Conservation (phyloP, 768 basidiomycete species). For the Suillus paluster region DNA sequence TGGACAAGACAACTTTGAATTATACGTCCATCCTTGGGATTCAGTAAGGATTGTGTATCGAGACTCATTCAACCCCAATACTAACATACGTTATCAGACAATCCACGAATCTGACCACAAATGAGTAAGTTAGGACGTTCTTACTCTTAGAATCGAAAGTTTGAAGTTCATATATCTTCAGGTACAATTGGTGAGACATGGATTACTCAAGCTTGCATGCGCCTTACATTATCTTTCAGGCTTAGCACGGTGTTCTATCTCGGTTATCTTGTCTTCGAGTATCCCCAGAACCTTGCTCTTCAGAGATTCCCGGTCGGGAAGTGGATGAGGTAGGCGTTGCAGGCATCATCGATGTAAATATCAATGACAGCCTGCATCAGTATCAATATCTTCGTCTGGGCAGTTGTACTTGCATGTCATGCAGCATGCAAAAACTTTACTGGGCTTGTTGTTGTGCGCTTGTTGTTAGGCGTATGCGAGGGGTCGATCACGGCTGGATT, state of each 20-base stretch:
- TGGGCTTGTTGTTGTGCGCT: conserved; percentile 59
- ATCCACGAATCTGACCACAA: conserved; percentile 61
- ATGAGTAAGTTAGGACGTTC: conserved; percentile 54
- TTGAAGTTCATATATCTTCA: conserved; percentile 20
- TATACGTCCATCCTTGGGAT: conserved; percentile 67
- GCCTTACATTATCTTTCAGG: conserved; percentile 38
- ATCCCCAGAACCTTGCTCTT: conserved; percentile 66
- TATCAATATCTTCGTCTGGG: conserved; percentile 66
- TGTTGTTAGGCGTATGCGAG: conserved; percentile 70
- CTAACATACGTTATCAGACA: conserved; percentile 39
- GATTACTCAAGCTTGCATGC: neutral
- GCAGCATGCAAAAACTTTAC: conserved; percentile 70
- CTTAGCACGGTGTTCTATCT: conserved; percentile 71
- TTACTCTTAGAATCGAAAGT: neutral
- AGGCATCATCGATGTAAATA: neutral
- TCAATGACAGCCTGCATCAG: conserved; percentile 32
- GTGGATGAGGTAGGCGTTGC: conserved; percentile 64
- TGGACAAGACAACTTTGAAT: conserved; percentile 71
- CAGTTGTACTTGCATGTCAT: conserved; percentile 56
- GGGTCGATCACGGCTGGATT: conserved; percentile 68
- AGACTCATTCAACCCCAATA: neutral
- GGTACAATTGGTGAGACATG: conserved; percentile 58
- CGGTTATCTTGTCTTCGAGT: conserved; percentile 67
- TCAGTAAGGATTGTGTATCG: conserved; percentile 39
- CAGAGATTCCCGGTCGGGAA: conserved; percentile 71